These are phyloP conservation scores for Epicoccum sorghinum DNA, from an alignment of 2,329 filamentous ascomycete species.

Conservation along the genomic window DNA sequence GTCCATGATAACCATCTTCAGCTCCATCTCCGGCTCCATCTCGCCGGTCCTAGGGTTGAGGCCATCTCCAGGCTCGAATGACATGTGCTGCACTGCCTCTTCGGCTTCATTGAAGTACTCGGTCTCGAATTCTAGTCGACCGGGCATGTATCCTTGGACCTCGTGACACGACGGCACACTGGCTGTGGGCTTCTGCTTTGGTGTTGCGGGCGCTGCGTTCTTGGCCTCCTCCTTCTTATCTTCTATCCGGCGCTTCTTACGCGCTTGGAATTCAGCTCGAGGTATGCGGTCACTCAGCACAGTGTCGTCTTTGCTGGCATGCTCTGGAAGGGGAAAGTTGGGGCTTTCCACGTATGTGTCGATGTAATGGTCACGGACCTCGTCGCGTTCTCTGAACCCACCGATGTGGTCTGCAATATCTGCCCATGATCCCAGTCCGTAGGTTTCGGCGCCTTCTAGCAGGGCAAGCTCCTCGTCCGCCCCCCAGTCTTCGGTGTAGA, in stretches of 20 bases:
- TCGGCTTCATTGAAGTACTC: conserved; percentile 98
- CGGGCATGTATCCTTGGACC: conserved; percentile 98
- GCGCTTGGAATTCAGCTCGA: conserved; percentile 88
- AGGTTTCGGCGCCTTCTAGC: conserved; percentile 92
- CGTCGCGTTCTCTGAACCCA: conserved; percentile 90
- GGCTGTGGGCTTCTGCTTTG: conserved; percentile 94
- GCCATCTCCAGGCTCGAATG: conserved; percentile 95
- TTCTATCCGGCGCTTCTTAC: conserved; percentile 93
- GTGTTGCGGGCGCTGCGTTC: conserved; percentile 79
- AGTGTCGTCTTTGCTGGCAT: conserved; percentile 82
- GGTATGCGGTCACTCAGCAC: conserved; percentile 79
- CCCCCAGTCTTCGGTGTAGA: conserved; percentile 93
- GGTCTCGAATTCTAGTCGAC: conserved; percentile 94
- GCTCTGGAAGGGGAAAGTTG: conserved; percentile 83
- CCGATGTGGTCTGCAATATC: conserved; percentile 98
- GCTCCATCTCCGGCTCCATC: conserved; percentile 92
- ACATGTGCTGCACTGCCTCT: conserved; percentile 97
- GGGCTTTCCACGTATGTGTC: conserved; percentile 83
- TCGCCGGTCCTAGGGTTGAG: conserved; percentile 83
- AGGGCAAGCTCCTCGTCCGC: conserved; percentile 95
- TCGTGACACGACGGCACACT: conserved; percentile 97
- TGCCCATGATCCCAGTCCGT: conserved; percentile 95
- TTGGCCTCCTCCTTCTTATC: conserved; percentile 87
- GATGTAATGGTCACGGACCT: conserved; percentile 94
- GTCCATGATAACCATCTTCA: conserved; percentile 97